A percentile compares a stretch with the other conserved stretches of the same genome.
phyloP scores from a whole-genome alignment of 352 stramenopile species.

The Phytophthora cactorum region DNA sequence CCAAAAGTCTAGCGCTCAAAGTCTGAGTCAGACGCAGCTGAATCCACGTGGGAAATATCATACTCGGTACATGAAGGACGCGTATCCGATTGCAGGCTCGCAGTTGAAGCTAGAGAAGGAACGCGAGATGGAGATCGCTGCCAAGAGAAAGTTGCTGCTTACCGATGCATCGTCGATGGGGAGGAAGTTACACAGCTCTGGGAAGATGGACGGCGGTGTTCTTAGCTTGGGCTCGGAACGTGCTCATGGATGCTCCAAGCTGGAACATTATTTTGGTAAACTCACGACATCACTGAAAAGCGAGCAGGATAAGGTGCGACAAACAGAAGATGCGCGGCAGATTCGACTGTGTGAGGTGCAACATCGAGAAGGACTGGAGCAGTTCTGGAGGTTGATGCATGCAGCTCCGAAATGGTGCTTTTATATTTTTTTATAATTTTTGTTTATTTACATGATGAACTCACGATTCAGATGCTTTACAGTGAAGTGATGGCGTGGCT shows the following conservation, averaged over 20 bases:
- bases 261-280: constrained; percentile 59
- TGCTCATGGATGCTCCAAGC: constrained; percentile 36
- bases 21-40: constrained; percentile 26
- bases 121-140: constrained; percentile 53
- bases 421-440: background rate
- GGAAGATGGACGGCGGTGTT: background rate
- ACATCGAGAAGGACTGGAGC: constrained; percentile 47
- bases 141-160: constrained; percentile 78
- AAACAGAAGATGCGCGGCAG: constrained; percentile 33
- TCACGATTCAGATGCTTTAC: background rate
- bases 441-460: background rate
- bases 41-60: constrained; percentile 80
- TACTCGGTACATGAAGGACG: constrained; percentile 64
- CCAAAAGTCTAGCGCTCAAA: constrained; percentile 17
- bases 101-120: constrained; percentile 78
- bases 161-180: constrained; percentile 19
- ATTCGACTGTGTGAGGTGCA: constrained; percentile 46
- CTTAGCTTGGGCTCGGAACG: constrained; percentile 19
- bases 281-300: constrained; percentile 39
- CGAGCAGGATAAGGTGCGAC: constrained; percentile 39
- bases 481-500: constrained; percentile 74
- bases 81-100: constrained; percentile 73
- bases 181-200: background rate
- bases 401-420: constrained; percentile 36
- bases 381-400: constrained; percentile 71